Conservation (phyloP, 805 yeast species). For the Starmerella powellii region DNA sequence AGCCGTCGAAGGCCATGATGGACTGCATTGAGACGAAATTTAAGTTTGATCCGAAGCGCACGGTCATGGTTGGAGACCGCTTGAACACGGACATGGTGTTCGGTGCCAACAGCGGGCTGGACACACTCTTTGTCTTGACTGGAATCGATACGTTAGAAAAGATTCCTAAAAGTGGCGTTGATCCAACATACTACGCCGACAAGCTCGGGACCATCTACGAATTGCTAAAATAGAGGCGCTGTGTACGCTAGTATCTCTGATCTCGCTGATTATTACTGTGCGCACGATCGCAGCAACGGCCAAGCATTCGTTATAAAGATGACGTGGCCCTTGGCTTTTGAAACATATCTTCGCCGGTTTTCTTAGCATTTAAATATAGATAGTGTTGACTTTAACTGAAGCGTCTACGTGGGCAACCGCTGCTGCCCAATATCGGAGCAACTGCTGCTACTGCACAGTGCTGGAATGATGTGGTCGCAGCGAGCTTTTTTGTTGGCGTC, state of each 20-base stretch:
- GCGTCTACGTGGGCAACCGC: no score
- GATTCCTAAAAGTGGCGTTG: constrained; percentile 30
- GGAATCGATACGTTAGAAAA: constrained; percentile 71
- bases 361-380: no score
- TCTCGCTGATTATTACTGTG: no score
- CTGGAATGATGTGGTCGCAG: no score
- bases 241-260: not conserved
- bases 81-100: constrained; percentile 90
- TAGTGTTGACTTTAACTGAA: no score
- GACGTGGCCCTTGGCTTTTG: no score
- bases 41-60: constrained; percentile 40
- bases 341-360: no score
- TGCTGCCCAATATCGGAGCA: no score
- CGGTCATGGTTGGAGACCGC: constrained; percentile 92
- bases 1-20: constrained; percentile 83
- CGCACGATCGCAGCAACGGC: no score
- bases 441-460: no score
- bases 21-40: constrained; percentile 66
- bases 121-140: constrained; percentile 74
- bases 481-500: no score
- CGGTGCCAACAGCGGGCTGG: constrained; percentile 77
- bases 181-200: constrained; percentile 58
- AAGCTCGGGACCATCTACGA: constrained; percentile 70
- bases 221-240: constrained; percentile 24
- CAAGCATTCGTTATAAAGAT: no score